A percentile compares a stretch with the other conserved stretches of the same genome.
Conservation (phyloP, 805 yeast species). For the Hanseniaspora nectarophila region DNA sequence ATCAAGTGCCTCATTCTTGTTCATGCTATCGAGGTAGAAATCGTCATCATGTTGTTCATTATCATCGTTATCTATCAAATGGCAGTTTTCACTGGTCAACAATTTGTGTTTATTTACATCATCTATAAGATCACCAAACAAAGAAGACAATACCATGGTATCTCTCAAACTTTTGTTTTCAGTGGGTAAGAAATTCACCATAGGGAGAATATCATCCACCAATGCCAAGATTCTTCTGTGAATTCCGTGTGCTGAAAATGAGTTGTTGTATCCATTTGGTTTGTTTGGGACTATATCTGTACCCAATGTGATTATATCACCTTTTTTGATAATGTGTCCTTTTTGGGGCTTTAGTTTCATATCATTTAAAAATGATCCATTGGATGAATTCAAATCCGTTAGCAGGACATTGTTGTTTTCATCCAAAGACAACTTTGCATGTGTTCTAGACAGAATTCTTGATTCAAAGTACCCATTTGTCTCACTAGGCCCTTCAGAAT, state of each 20-base stretch:
- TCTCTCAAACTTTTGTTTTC: conserved; percentile 12
- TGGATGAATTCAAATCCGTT: conserved; percentile 78
- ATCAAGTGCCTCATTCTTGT: conserved; percentile 5
- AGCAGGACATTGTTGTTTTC: conserved; percentile 55
- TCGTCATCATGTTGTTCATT: conserved; percentile 16
- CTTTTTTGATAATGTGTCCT: conserved; percentile 56
- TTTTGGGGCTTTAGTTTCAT: conserved; percentile 40
- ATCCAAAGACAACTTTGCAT: conserved; percentile 73
- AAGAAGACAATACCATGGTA: conserved; percentile 28
- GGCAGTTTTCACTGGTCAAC: conserved; percentile 37
- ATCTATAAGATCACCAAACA: conserved; percentile 48
- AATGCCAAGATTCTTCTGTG: conserved; percentile 81
- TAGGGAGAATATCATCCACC: conserved; percentile 50
- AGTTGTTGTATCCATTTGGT: conserved; percentile 26
- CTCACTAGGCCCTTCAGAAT: conserved; percentile 11
- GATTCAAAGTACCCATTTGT: conserved; percentile 86
- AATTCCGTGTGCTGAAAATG: conserved; percentile 37
- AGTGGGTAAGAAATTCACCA: conserved; percentile 24
- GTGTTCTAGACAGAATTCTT: conserved; percentile 81
- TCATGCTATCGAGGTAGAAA: not conserved
- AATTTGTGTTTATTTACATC: conserved; percentile 39
- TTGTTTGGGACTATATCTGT: conserved; percentile 49
- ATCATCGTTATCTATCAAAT: conserved; percentile 24
- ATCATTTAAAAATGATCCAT: conserved; percentile 87
- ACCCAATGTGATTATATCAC: conserved; percentile 85